Evolutionary conservation across 208 protist species (phyloP).

Genomic region (Trypanosoma conorhini): DNA sequence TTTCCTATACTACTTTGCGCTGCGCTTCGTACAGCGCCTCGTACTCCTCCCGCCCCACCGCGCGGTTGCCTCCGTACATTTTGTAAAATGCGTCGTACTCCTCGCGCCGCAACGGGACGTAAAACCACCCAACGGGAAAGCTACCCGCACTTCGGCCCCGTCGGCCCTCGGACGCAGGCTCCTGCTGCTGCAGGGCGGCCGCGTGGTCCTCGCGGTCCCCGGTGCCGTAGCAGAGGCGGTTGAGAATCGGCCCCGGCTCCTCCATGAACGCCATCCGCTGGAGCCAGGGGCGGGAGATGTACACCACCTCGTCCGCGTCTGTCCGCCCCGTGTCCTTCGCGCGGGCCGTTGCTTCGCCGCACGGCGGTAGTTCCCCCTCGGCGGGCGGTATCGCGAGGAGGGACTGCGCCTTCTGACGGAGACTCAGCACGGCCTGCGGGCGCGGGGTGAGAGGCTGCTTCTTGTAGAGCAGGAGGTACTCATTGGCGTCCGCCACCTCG

Average conservation of each 20-base stretch:
- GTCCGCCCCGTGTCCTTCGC: not conserved
- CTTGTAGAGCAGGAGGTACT: constrained; percentile 88
- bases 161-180: not conserved
- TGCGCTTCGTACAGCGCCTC: constrained; percentile 41
- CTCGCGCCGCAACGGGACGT: constrained; percentile 45
- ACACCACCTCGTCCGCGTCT: constrained; percentile 33
- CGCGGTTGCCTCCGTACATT: constrained; percentile 67
- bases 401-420: constrained; percentile 56
- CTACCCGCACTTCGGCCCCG: constrained; percentile 37
- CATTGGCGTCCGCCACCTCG: constrained; percentile 71
- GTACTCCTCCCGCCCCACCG: constrained; percentile 46
- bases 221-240: constrained; percentile 73
- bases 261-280: constrained; percentile 73
- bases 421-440: constrained; percentile 28
- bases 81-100: constrained; percentile 75
- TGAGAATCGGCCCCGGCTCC: constrained; percentile 84
- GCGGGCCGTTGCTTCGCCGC: not conserved
- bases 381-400: constrained; percentile 24
- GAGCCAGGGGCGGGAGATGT: constrained; percentile 83
- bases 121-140: constrained; percentile 73
- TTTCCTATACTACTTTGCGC: not conserved
- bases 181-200: constrained; percentile 6
- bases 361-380: not conserved
- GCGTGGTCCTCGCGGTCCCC: constrained; percentile 18
- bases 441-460: constrained; percentile 62